Evolutionary conservation across 1,284 basidiomycete species (phyloP), one percentile per base, ranked within the genome.

Genomic region (Trametes hirsuta): DNA sequence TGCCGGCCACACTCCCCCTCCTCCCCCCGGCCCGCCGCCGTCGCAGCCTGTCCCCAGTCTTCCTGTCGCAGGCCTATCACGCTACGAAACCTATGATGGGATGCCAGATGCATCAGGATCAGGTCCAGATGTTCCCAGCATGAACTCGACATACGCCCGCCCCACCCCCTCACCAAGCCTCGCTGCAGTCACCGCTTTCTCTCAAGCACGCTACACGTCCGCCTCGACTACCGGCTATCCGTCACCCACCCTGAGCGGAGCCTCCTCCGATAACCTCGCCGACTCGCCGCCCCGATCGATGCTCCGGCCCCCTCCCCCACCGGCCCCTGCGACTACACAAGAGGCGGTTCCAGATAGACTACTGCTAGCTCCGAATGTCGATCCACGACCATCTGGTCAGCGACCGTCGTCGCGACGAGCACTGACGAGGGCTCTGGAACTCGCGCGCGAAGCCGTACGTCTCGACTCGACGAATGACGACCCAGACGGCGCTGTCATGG

Each of bases 401-500:
- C 62, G 74, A 49, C 88, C 90, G 11, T 93, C 91, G 24, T 92
- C 91, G 37, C 82, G 91, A 54, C 83, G 88, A 59, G 90, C 91
- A 22, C 77, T 93, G 35, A 93, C 91, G 21, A 82, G 81, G 65
- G 91, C 91, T 2, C 76, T 94, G 50, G 90, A 93, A 68, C 81
- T 94, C n/a, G 91, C 91, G 34, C 84, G 91, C 37, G 89, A 93
- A 73, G 91, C 91, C 4, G 91, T 94, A 35, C 84, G 84, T 68
- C 83, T 93, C 21, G 91, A 94, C 70, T 86, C 90, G 2, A 89
- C 84, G 8, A 92, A 92, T 61, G 87, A 91, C 70, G 89, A 93
- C 68, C 91, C 91, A 35, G 83, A 91, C 66, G 89, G 87, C 41
- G 91, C 91, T 1, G 90, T 94, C 18, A 77, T 86, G 59, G 91